A percentile compares a stretch with the other conserved stretches of the same genome.
Evolutionary conservation across 345 rosid genomes (phyloP).

Genomic region (Sapria himalayana): DNA sequence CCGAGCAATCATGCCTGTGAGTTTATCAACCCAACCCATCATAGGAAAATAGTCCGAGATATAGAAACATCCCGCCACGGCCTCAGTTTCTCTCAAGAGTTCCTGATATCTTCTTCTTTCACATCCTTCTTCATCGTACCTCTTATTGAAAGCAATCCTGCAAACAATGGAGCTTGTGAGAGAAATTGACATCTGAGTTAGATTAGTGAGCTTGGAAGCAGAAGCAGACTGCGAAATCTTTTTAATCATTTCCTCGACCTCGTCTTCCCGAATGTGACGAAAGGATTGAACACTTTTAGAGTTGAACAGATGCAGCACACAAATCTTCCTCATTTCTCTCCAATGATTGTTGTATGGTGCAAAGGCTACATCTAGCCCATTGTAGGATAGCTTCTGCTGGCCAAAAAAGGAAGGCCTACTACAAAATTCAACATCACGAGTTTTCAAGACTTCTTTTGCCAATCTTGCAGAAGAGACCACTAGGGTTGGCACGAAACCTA

Average conservation of each 20-base stretch:
- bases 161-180: conserved; percentile 12
- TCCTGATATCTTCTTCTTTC: conserved; percentile 16
- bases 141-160: conserved; percentile 16
- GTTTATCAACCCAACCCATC: conserved; percentile 16
- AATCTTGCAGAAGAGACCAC: no score
- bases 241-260: conserved; percentile 13
- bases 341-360: conserved; percentile 21
- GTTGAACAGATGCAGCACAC: conserved; percentile 14
- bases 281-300: conserved; percentile 6
- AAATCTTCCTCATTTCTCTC: conserved; percentile 16
- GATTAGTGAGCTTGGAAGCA: conserved; percentile 7
- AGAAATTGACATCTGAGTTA: conserved; percentile 13
- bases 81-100: conserved; percentile 15
- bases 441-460: no score
- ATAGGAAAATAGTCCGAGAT: conserved; percentile 20
- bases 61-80: conserved; percentile 17
- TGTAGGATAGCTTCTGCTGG: conserved; percentile 15
- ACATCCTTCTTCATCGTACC: conserved; percentile 9
- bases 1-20: conserved; percentile 13
- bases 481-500: no score
- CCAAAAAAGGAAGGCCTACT: no score
- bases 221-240: conserved; percentile 13
- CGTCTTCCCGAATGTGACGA: conserved; percentile 11
- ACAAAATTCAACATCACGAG: no score
- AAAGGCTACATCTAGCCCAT: conserved; percentile 14